Evolutionary conservation across 148 eudicot genomes (phyloP).

Genomic region (Silene conica): DNA sequence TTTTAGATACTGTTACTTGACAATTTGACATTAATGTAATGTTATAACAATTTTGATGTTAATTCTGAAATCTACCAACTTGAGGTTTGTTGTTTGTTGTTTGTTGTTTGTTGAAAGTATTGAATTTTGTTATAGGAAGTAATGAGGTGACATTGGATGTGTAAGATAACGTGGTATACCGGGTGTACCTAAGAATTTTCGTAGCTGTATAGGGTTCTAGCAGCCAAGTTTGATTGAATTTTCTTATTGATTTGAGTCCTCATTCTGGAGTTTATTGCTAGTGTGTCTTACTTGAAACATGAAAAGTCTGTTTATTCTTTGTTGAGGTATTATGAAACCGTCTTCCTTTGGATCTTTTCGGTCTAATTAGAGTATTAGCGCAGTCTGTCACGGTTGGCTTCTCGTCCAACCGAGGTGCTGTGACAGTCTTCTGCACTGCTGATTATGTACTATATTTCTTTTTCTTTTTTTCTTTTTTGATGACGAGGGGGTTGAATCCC

Average conservation of each 20-base stretch:
- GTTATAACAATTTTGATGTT: not conserved
- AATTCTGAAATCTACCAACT: not conserved
- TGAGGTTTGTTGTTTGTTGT: not conserved
- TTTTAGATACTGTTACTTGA: not conserved
- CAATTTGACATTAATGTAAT: not conserved
- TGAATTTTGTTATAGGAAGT: not conserved
- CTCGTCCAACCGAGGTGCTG: no score
- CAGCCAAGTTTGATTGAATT: constrained; percentile 1
- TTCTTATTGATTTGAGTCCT: not conserved
- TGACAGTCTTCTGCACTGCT: not conserved
- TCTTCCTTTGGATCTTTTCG: not conserved
- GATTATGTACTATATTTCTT: no score
- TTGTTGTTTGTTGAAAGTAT: no score
- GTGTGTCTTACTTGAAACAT: constrained; percentile 1
- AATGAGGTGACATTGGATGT: not conserved
- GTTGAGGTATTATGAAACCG: not conserved
- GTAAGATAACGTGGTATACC: not conserved
- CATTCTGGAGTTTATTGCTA: constrained; percentile 7
- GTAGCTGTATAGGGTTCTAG: not conserved
- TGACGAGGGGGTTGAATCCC: no score
- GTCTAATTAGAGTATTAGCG: no score
- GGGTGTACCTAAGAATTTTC: no score
- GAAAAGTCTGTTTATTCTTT: not conserved
- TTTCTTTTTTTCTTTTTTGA: no score
- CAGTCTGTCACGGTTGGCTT: no score